A percentile compares a stretch with the other conserved stretches of the same genome.
These are phyloP conservation scores for Acer saccharum DNA, from an alignment of 345 rosid genomes.

Conservation along the genomic window DNA sequence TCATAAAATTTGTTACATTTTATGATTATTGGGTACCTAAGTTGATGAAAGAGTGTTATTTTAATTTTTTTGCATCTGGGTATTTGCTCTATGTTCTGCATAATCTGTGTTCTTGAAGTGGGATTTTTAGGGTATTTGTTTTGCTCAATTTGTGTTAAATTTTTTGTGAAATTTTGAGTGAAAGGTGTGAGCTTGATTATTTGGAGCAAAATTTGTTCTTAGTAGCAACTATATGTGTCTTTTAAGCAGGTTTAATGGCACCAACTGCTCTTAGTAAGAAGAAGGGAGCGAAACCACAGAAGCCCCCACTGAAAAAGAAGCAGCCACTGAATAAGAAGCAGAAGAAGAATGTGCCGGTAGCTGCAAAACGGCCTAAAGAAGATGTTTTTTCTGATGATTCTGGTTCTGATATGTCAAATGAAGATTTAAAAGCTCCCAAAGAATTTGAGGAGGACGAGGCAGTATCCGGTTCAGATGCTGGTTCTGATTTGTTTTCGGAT, in stretches of 20 bases:
- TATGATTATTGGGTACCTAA: not conserved
- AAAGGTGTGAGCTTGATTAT: not conserved
- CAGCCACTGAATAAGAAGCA: slow-evolving; percentile 55
- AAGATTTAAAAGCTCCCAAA: slow-evolving; percentile 38
- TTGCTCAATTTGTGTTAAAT: not conserved
- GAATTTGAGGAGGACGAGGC: slow-evolving; percentile 46
- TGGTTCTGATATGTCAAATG: slow-evolving; percentile 47
- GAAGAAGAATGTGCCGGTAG: slow-evolving; percentile 42
- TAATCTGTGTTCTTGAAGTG: not conserved
- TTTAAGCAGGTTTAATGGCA: slow-evolving; percentile 37
- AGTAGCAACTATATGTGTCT: not conserved
- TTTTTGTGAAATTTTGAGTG: not conserved
- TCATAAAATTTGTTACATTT: not conserved
- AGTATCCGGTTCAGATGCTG: slow-evolving; percentile 43
- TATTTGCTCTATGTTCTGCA: not conserved
- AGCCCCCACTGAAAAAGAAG: slow-evolving; percentile 50
- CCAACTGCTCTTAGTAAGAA: slow-evolving; percentile 51
- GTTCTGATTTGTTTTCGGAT: slow-evolving; percentile 53
- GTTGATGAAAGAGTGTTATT: not conserved
- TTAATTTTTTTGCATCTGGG: slow-evolving; percentile 2
- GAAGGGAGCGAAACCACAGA: slow-evolving; percentile 42
- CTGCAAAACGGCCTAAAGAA: slow-evolving; percentile 37
- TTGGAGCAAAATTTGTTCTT: not conserved
- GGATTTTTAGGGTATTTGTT: not conserved
- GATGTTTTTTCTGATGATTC: slow-evolving; percentile 46